phyloP scores from a whole-genome alignment of 768 basidiomycete species.

The Coprinopsis strossmayeri region DNA sequence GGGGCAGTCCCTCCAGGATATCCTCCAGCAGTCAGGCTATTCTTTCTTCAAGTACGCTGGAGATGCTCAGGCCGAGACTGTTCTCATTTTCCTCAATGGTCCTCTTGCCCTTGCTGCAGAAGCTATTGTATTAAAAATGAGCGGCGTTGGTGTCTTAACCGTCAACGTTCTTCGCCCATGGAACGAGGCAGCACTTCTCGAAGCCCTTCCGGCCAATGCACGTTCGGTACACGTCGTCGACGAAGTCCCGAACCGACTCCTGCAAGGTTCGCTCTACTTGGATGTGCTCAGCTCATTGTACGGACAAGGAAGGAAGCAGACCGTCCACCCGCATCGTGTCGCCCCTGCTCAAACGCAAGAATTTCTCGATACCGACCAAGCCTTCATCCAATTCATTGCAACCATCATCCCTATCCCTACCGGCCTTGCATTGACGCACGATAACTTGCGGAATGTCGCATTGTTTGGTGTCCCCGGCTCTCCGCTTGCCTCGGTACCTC shows the following conservation, averaged over 20 bases:
- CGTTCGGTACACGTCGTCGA: conserved; percentile 67
- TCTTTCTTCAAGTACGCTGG: conserved; percentile 75
- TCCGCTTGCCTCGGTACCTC: conserved; percentile 48
- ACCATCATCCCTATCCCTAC: conserved; percentile 21
- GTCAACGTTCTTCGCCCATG: conserved; percentile 84
- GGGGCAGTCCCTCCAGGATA: conserved; percentile 34
- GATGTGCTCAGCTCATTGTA: conserved; percentile 64
- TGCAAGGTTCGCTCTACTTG: conserved; percentile 62
- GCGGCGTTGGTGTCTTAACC: conserved; percentile 58
- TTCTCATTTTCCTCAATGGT: conserved; percentile 70
- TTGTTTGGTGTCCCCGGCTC: conserved; percentile 57
- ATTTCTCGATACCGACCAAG: conserved; percentile 36
- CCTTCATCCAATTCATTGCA: conserved; percentile 38
- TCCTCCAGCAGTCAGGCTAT: conserved; percentile 55
- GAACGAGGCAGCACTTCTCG: conserved; percentile 59
- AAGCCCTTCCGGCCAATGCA: conserved; percentile 51
- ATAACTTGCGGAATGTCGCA: conserved; percentile 48
- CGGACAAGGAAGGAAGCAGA: conserved; percentile 24
- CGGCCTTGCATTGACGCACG: conserved; percentile 23
- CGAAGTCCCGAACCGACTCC: conserved; percentile 59
- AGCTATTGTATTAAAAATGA: conserved; percentile 31
- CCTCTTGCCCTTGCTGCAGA: conserved; percentile 64
- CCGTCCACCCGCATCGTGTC: conserved; percentile 51
- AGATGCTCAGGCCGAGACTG: conserved; percentile 51
- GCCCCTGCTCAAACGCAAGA: conserved; percentile 50